A percentile compares a stretch with the other conserved stretches of the same genome.
Evolutionary conservation across 2,329 filamentous ascomycete species (phyloP).

Genomic region (Trichoderma lentiforme): DNA sequence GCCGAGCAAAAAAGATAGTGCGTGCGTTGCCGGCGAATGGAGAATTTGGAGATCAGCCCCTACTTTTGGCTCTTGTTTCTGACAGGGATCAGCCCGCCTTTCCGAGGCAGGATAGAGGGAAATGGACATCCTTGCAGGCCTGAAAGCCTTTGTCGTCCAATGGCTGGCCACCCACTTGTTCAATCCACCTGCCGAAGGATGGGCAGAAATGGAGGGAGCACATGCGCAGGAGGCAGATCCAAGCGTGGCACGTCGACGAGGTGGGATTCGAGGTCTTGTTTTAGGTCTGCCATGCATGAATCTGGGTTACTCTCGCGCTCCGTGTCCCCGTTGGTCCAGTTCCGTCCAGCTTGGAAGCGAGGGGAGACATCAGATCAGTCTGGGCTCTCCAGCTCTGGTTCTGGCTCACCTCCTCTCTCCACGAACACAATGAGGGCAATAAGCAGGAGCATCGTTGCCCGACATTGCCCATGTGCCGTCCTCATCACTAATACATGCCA

Average conservation of each 20-base stretch:
- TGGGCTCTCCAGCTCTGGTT: neutral
- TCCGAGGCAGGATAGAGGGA: slow-evolving; percentile 7
- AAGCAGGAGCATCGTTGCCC: neutral
- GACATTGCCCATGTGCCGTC: neutral
- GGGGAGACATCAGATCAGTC: neutral
- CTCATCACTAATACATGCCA: neutral
- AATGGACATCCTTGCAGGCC: neutral
- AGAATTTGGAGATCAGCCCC: slow-evolving; percentile 8
- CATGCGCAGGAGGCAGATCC: slow-evolving; percentile 17
- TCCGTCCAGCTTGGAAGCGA: neutral
- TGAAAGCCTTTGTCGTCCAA: neutral
- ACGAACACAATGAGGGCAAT: neutral
- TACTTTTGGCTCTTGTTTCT: neutral
- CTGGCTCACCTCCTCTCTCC: neutral
- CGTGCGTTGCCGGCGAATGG: slow-evolving; percentile 2
- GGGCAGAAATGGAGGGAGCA: slow-evolving; percentile 1
- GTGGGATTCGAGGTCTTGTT: neutral
- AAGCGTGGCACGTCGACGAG: neutral
- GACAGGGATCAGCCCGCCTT: slow-evolving; percentile 10
- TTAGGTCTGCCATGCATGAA: neutral
- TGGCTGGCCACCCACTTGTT: neutral
- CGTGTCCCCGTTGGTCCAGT: neutral
- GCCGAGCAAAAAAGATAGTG: slow-evolving; percentile 1
- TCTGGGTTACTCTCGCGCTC: neutral
- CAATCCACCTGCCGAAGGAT: slow-evolving; percentile 13